Percentiles rank a stretch among this genome's conserved stretches.
Evolutionary conservation across 1,284 basidiomycete species (phyloP).

Genomic region (Trametes versicolor): DNA sequence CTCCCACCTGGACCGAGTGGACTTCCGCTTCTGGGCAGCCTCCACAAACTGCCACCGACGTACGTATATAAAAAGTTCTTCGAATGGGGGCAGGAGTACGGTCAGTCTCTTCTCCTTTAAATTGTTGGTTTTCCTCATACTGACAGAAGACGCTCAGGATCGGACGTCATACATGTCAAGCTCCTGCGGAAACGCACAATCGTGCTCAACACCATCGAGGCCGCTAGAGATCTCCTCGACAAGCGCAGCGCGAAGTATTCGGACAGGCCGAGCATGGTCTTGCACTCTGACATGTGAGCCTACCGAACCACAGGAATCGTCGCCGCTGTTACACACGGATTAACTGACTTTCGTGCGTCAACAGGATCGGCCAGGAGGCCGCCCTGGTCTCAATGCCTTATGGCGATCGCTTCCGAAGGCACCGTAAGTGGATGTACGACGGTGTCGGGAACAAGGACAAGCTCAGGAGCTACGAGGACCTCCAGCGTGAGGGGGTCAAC

Average conservation of each 20-base stretch:
- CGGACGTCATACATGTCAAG: slow-evolving; percentile 1
- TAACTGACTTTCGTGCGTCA: background rate
- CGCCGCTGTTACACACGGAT: background rate
- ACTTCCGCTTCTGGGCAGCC: slow-evolving; percentile 29
- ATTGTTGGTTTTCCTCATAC: background rate
- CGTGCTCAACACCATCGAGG: slow-evolving; percentile 48
- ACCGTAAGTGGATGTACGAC: slow-evolving; percentile 43
- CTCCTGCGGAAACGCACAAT: slow-evolving; percentile 47
- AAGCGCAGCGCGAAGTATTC: slow-evolving; percentile 52
- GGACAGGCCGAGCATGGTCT: slow-evolving; percentile 44
- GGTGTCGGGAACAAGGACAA: slow-evolving; percentile 38
- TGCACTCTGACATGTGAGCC: slow-evolving; percentile 43
- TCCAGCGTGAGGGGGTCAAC: slow-evolving; percentile 39
- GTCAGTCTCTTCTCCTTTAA: background rate
- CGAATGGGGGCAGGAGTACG: slow-evolving; percentile 26
- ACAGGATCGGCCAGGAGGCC: slow-evolving; percentile 36
- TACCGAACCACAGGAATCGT: background rate
- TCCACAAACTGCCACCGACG: slow-evolving; percentile 22
- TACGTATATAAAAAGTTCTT: slow-evolving; percentile 22
- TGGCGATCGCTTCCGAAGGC: slow-evolving; percentile 42
- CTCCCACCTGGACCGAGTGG: slow-evolving; percentile 33
- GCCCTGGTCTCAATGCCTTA: slow-evolving; percentile 39
- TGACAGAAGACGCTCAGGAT: background rate
- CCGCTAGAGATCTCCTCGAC: slow-evolving; percentile 51
- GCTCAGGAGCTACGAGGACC: slow-evolving; percentile 35